Conservation (phyloP, 225 moss, liverwort and hornwort genomes). For the Pseudisothecium myosuroides region DNA sequence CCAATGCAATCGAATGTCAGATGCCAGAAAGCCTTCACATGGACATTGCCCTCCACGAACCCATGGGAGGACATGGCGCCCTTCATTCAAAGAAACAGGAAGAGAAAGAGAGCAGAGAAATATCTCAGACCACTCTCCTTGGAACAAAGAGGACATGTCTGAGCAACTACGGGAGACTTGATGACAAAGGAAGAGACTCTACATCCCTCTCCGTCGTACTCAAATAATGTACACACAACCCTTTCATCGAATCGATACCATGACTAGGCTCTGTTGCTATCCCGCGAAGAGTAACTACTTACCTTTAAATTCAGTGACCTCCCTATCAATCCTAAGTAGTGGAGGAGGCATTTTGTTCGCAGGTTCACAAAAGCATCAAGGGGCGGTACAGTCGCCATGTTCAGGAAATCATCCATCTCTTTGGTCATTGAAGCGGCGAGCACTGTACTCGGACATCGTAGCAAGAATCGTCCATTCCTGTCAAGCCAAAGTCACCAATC, state of each 20-base stretch:
- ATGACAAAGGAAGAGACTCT: neutral
- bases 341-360: slow-evolving; percentile 86
- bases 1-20: slow-evolving; percentile 15
- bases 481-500: neutral
- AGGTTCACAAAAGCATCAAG: slow-evolving; percentile 75
- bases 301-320: slow-evolving; percentile 81
- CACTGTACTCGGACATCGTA: slow-evolving; percentile 71
- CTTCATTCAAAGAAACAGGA: neutral
- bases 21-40: neutral
- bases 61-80: neutral
- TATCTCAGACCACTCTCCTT: neutral
- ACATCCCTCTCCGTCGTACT: neutral
- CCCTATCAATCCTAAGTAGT: slow-evolving; percentile 79
- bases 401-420: slow-evolving; percentile 90
- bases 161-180: neutral
- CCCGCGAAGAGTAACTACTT: neutral
- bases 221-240: neutral
- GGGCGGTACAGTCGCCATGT: slow-evolving; percentile 52
- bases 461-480: slow-evolving; percentile 84
- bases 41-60: neutral
- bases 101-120: neutral
- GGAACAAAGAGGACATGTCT: neutral
- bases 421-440: slow-evolving; percentile 56
- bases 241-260: neutral
- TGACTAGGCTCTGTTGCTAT: neutral